Conservation (phyloP, 2,329 filamentous ascomycete species). For the Phialophora expanda region DNA sequence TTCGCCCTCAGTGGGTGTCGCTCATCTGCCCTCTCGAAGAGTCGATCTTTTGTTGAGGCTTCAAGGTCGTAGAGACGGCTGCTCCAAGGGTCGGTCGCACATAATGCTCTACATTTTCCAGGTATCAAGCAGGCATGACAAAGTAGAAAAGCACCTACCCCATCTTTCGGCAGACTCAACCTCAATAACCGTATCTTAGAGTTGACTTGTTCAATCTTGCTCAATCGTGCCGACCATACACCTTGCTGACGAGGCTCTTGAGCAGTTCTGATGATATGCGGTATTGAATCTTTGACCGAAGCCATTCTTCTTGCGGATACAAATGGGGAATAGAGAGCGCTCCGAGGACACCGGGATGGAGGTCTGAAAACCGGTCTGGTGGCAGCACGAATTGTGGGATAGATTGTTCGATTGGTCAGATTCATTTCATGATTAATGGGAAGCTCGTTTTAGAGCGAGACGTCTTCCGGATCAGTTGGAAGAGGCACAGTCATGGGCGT, state of each 20-base stretch:
- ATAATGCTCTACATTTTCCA: neutral
- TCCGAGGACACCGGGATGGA: neutral
- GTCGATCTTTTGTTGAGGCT: neutral
- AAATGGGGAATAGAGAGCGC: neutral
- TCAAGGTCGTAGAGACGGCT: constrained; percentile 14
- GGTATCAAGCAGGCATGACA: neutral
- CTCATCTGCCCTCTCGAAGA: neutral
- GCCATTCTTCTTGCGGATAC: constrained; percentile 34
- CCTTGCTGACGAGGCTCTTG: constrained; percentile 71
- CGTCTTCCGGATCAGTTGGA: neutral
- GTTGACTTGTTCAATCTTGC: constrained; percentile 68
- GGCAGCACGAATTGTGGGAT: neutral
- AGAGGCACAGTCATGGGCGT: neutral
- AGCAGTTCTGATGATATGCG: constrained; percentile 75
- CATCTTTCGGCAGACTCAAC: constrained; percentile 61
- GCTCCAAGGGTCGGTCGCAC: neutral
- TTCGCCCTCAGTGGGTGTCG: neutral
- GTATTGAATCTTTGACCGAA: constrained; percentile 46
- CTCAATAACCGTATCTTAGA: constrained; percentile 70
- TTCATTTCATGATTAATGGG: constrained; percentile 4
- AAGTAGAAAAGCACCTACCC: constrained; percentile 39
- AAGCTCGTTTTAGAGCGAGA: neutral
- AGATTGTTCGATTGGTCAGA: neutral
- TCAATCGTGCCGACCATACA: constrained; percentile 67
- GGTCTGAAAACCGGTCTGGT: neutral